These are phyloP conservation scores for Heterobasidion occidentale DNA, from an alignment of 1,284 basidiomycete species.

Conservation along the genomic window DNA sequence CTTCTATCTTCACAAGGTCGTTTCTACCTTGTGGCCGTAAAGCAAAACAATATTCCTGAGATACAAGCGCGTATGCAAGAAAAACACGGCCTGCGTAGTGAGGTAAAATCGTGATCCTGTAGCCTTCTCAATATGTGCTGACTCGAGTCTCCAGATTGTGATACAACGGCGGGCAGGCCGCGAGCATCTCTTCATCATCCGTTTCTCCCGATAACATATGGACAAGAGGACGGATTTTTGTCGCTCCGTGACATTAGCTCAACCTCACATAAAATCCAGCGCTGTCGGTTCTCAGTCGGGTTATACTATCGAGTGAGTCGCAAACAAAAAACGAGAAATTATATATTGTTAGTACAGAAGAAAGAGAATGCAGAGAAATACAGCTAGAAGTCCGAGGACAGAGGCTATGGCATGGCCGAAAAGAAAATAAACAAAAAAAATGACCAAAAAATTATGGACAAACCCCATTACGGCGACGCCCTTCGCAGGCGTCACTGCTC, in stretches of 20 bases:
- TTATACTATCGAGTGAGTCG: too few species aligned
- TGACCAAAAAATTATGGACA: conserved; percentile 13
- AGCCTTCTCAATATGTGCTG: neutral
- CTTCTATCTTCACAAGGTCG: conserved; percentile 66
- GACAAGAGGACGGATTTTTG: too few species aligned
- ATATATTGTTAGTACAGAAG: too few species aligned
- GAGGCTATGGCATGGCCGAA: too few species aligned
- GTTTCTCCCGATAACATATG: conserved; percentile 34
- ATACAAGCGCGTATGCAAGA: conserved; percentile 59
- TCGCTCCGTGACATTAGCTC: too few species aligned
- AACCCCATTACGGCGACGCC: neutral
- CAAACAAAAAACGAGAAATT: too few species aligned
- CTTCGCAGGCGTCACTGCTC: neutral
- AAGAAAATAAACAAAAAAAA: too few species aligned
- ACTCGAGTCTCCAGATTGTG: conserved; percentile 42
- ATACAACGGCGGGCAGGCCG: conserved; percentile 75
- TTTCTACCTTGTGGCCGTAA: conserved; percentile 92
- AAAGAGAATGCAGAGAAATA: too few species aligned
- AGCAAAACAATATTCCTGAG: conserved; percentile 75
- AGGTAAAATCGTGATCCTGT: conserved; percentile 35
- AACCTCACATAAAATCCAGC: too few species aligned
- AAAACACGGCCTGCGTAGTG: conserved; percentile 48
- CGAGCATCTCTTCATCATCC: conserved; percentile 73
- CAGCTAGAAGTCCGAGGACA: too few species aligned
- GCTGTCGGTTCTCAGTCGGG: too few species aligned